These are phyloP conservation scores for Houttuynia cordata DNA, from an alignment of 164 flowering plant species.

Conservation along the genomic window DNA sequence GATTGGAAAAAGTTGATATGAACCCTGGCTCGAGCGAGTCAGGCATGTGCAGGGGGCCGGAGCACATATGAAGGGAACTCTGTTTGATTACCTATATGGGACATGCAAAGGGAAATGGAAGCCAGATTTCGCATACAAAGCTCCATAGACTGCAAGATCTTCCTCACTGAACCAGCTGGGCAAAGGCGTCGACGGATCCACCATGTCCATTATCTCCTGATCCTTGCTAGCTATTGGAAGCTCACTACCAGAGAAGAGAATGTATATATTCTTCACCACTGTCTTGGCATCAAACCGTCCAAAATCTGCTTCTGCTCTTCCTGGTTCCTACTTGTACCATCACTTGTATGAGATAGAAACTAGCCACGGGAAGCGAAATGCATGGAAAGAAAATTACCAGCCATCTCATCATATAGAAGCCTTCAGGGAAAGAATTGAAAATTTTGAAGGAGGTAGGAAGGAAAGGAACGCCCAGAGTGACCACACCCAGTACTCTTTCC, in stretches of 20 bases:
- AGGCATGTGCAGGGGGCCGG: no score
- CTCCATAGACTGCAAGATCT: slow-evolving; percentile 29
- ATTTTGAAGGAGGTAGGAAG: slow-evolving; percentile 25
- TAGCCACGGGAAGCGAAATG: no score
- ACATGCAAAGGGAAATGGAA: slow-evolving; percentile 38
- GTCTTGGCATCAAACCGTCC: slow-evolving; percentile 36
- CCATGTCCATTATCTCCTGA: slow-evolving; percentile 53
- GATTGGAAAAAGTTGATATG: no score
- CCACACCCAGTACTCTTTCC: slow-evolving; percentile 27
- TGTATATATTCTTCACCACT: slow-evolving; percentile 35
- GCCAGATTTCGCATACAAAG: slow-evolving; percentile 41
- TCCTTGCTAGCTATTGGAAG: slow-evolving; percentile 30
- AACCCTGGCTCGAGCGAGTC: no score
- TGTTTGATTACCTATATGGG: slow-evolving; percentile 35
- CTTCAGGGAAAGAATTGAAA: slow-evolving; percentile 27
- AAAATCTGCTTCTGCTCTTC: slow-evolving; percentile 52
- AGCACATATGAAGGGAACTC: no score
- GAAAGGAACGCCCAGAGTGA: slow-evolving; percentile 50
- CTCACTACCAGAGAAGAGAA: slow-evolving; percentile 40
- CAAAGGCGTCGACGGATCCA: slow-evolving; percentile 36
- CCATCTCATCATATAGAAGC: slow-evolving; percentile 47
- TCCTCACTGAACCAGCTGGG: slow-evolving; percentile 49
- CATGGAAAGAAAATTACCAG: no score
- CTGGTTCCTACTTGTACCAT: slow-evolving; percentile 31
- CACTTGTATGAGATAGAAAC: no score